phyloP scores from a whole-genome alignment of 208 protist genomes.

The Trypanosoma melophagium region DNA sequence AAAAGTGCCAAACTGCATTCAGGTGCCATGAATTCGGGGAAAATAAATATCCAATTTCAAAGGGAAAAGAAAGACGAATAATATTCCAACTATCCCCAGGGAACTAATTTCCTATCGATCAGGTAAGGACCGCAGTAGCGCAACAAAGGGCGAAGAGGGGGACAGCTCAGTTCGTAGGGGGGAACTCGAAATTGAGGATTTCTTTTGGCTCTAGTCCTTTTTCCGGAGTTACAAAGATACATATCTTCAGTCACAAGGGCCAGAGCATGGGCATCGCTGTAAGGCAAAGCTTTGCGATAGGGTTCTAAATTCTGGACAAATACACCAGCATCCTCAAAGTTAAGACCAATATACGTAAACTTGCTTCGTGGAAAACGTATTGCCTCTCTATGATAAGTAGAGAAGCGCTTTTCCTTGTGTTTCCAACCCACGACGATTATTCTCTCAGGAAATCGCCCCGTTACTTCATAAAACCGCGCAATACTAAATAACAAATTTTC shows the following conservation, averaged over 20 bases:
- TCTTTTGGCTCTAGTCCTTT: constrained; percentile 12
- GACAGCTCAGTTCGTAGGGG: constrained; percentile 30
- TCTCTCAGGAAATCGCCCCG: constrained; percentile 26
- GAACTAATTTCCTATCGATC: constrained; percentile 19
- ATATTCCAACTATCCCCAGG: constrained; percentile 17
- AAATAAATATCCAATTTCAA: too few species aligned
- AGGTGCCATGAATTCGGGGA: too few species aligned
- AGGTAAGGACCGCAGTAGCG: constrained; percentile 27
- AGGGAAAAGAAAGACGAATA: too few species aligned
- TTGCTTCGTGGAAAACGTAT: constrained; percentile 33
- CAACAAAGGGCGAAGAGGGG: constrained; percentile 23
- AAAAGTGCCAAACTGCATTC: too few species aligned
- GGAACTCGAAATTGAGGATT: constrained; percentile 26
- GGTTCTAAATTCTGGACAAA: constrained; percentile 17
- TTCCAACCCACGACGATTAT: constrained; percentile 47
- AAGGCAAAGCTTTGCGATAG: constrained; percentile 22
- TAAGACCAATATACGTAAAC: constrained; percentile 42
- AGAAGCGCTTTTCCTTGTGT: constrained; percentile 44
- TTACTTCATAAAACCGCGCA: constrained; percentile 45
- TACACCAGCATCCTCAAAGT: constrained; percentile 18
- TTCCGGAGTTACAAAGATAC: constrained; percentile 29
- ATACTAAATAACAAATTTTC: constrained; percentile 58
- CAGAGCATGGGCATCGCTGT: constrained; percentile 20
- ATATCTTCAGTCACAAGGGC: constrained; percentile 27
- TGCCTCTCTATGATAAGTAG: constrained; percentile 35